Percentiles rank a stretch among this genome's conserved stretches.
These are phyloP conservation scores for Phytophthora macrochlamydospora DNA, from an alignment of 352 stramenopile genomes.

Conservation along the genomic window DNA sequence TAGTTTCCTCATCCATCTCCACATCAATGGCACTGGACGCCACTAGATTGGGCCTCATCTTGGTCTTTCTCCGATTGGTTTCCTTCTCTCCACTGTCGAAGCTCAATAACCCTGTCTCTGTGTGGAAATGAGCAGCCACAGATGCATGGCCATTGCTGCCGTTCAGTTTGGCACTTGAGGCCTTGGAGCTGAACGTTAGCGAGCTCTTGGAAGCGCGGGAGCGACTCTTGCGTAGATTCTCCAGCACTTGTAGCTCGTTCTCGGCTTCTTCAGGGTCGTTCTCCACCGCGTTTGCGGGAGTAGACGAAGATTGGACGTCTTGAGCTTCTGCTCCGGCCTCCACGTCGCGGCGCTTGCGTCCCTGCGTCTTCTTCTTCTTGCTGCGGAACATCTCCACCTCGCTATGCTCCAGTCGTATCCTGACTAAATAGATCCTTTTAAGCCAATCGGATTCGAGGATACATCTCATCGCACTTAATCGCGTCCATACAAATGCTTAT, in stretches of 20 bases:
- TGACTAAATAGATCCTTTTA: too few relatives aligned
- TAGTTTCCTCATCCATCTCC: constrained; percentile 20
- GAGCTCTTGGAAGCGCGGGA: constrained; percentile 25
- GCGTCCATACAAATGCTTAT: too few relatives aligned
- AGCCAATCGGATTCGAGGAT: not conserved
- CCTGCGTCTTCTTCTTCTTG: constrained; percentile 47
- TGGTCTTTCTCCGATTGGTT: constrained; percentile 37
- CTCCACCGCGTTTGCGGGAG: not conserved
- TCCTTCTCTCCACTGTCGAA: constrained; percentile 52
- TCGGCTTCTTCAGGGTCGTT: constrained; percentile 15
- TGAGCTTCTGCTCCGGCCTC: constrained; percentile 9
- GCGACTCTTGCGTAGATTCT: constrained; percentile 44
- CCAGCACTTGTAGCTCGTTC: constrained; percentile 31
- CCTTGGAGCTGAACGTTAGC: constrained; percentile 55
- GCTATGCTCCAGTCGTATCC: not conserved
- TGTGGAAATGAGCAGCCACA: not conserved
- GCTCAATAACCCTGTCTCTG: constrained; percentile 42
- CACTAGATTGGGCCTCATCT: constrained; percentile 73
- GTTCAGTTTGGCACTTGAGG: not conserved
- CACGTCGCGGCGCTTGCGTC: constrained; percentile 42
- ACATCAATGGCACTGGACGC: constrained; percentile 25
- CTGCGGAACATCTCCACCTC: constrained; percentile 42
- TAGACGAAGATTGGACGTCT: not conserved
- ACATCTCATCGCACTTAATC: not conserved
- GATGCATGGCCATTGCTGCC: not conserved